Percentiles rank a stretch among this genome's conserved stretches.
phyloP scores from a whole-genome alignment of 2,329 filamentous ascomycete genomes.

The Byssothecium circinans region DNA sequence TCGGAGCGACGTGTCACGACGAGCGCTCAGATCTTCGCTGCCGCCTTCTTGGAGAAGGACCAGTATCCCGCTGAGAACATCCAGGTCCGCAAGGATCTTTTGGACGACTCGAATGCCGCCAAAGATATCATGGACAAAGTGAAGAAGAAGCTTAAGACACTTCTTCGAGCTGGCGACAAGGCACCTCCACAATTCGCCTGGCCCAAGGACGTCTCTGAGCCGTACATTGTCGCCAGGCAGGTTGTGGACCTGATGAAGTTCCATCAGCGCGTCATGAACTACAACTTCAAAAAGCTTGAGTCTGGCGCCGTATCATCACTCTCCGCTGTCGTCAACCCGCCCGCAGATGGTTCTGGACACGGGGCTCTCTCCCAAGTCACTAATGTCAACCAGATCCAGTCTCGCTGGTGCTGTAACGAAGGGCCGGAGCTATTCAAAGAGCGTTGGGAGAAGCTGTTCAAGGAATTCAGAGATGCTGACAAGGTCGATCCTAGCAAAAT shows the following conservation, averaged over 20 bases:
- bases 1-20: constrained; percentile 93
- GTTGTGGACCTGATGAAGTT: constrained; percentile 98
- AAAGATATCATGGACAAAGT: constrained; percentile 99
- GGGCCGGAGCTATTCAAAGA: constrained; percentile 94
- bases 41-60: constrained; percentile 83
- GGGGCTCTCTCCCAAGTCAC: constrained; percentile 44
- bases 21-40: constrained; percentile 94
- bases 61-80: constrained; percentile 86
- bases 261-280: constrained; percentile 89
- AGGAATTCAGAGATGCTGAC: constrained; percentile 93
- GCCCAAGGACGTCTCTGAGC: constrained; percentile 91
- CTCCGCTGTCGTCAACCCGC: constrained; percentile 42
- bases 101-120: constrained; percentile 96
- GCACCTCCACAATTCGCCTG: constrained; percentile 97
- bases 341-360: constrained; percentile 40
- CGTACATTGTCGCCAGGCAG: constrained; percentile 85
- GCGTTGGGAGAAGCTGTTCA: constrained; percentile 97
- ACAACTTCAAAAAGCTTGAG: constrained; percentile 84
- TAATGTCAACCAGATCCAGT: constrained; percentile 64
- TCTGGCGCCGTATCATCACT: constrained; percentile 66
- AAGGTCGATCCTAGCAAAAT: constrained; percentile 99
- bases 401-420: constrained; percentile 94
- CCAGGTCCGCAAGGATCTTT: constrained; percentile 85
- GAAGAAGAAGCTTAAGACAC: constrained; percentile 96
- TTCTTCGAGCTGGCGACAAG: constrained; percentile 88